These are phyloP conservation scores for Fraxinus paxiana DNA, from an alignment of 305 asterid species.

Conservation along the genomic window DNA sequence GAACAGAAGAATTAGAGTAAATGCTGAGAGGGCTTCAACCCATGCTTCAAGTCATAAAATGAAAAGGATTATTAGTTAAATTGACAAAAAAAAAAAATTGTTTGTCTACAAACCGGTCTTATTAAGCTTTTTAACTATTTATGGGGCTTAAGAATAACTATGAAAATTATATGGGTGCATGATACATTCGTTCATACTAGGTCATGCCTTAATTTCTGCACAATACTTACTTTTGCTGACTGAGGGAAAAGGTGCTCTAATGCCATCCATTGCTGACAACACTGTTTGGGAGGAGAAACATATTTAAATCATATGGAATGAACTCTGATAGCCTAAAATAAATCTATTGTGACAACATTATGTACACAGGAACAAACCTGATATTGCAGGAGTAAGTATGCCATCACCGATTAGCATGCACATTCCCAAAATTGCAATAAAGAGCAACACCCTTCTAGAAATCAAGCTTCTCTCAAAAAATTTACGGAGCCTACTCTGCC, in stretches of 20 bases:
- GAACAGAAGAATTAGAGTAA: slow-evolving; percentile 36
- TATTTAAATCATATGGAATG: not conserved
- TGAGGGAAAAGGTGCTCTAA: slow-evolving; percentile 38
- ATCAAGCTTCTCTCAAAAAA: slow-evolving; percentile 41
- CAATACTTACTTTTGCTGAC: slow-evolving; percentile 35
- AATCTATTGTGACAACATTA: not conserved
- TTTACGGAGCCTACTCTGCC: slow-evolving; percentile 34
- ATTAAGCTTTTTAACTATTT: not conserved
- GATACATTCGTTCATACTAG: not conserved
- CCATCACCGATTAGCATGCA: slow-evolving; percentile 53
- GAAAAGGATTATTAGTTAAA: slow-evolving; percentile 1
- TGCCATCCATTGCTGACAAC: slow-evolving; percentile 45
- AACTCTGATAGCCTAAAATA: not conserved
- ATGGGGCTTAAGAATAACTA: not conserved
- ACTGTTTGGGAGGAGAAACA: slow-evolving; percentile 22
- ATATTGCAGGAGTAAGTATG: slow-evolving; percentile 47
- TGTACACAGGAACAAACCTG: slow-evolving; percentile 27
- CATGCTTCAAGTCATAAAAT: slow-evolving; percentile 31
- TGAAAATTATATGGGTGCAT: not conserved
- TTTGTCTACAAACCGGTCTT: not conserved
- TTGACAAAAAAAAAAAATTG: not conserved
- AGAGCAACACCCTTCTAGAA: slow-evolving; percentile 42
- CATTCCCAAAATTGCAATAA: slow-evolving; percentile 44
- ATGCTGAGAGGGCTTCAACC: slow-evolving; percentile 43
- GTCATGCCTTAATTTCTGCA: not conserved